Evolutionary conservation across 2,329 filamentous ascomycete genomes (phyloP), one percentile per base, ranked within the genome.

Genomic region (Hypoxylon sp.): DNA sequence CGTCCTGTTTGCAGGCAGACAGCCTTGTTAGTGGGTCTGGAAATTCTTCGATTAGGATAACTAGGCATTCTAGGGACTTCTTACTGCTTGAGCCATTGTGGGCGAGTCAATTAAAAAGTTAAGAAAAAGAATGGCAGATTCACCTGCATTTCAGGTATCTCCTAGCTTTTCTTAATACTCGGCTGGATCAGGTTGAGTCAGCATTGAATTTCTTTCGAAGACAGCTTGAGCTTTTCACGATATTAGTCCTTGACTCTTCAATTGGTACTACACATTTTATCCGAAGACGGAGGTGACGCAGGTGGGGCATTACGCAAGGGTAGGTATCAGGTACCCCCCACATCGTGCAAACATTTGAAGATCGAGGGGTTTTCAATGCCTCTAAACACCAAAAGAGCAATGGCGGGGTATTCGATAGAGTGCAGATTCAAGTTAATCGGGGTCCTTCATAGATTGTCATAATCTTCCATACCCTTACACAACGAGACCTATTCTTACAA

Each of bases 1-100:
- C 77, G 75, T 77, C 79, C 81, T 83, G 74, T 52, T 52, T 65
- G 41, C 14, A 59, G 43, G 25, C n/a, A 51, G 17, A 43, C n/a
- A 50, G 59, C 61, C 46, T 65, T 65, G 50, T 65, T 53, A 71
- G 70, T 63, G 43, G 32, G 36, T 50, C 56, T 43, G n/a, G 34
- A 45, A n/a, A 58, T 63, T 67, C 59, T 53, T 59, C 13, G 28
- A 65, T 60, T 43, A 25, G 28, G 21, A 28, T 14, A 6, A 61
- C 19, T 60, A 30, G 21, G 41, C 17, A 36, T 9, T 28, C 49
- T 36, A 48, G 21, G 45, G 30, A 41, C 25, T 61, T 53, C 73
- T 72, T 73, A 75, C 73, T 58, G 73, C 70, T 73, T 73, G 72
- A 60, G 68, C 71, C 73, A 75, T 75, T 30, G 60, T 71, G 69